phyloP scores from a whole-genome alignment of 2,329 filamentous ascomycete genomes.

The Arthrobotrys iridis region DNA sequence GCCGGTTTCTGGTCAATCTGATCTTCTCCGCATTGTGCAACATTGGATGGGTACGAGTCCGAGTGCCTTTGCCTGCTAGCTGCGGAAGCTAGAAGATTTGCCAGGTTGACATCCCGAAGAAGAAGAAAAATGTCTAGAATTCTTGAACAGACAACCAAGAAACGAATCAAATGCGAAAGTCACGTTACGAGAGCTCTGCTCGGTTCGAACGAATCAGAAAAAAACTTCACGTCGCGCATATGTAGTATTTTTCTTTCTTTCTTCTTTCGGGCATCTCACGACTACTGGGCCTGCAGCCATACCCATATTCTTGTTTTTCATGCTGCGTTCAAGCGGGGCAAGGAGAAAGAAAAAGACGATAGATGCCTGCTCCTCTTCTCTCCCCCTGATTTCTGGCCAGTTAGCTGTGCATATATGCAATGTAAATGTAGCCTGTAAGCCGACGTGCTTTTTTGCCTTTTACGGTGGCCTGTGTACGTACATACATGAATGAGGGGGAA shows the following conservation, averaged over 20 bases:
- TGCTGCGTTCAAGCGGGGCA: conserved; percentile 32
- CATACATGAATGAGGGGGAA: conserved; percentile 37
- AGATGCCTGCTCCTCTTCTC: conserved; percentile 32
- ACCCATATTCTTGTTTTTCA: conserved; percentile 38
- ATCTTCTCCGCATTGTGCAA: conserved; percentile 39
- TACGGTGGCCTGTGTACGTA: conserved; percentile 23
- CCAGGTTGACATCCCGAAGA: conserved; percentile 9
- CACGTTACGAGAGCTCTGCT: conserved; percentile 54
- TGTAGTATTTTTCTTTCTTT: conserved; percentile 27
- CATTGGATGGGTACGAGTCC: background rate
- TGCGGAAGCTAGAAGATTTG: background rate
- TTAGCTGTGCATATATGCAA: conserved; percentile 55
- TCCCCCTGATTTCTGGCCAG: conserved; percentile 52
- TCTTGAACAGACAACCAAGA: conserved; percentile 19
- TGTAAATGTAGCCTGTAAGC: conserved; percentile 52
- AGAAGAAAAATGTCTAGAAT: conserved; percentile 30
- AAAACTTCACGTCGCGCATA: conserved; percentile 42
- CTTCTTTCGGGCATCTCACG: conserved; percentile 52
- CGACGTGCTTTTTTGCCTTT: conserved; percentile 48
- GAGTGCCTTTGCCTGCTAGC: background rate
- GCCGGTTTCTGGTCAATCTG: conserved; percentile 9
- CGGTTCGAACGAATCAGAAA: conserved; percentile 25
- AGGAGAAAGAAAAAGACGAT: conserved; percentile 10
- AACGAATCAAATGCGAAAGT: conserved; percentile 49
- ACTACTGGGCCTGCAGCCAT: conserved; percentile 20